Evolutionary conservation across 1,284 basidiomycete species (phyloP), one percentile per base, ranked within the genome.

Genomic region (Termitomyces sp.): DNA sequence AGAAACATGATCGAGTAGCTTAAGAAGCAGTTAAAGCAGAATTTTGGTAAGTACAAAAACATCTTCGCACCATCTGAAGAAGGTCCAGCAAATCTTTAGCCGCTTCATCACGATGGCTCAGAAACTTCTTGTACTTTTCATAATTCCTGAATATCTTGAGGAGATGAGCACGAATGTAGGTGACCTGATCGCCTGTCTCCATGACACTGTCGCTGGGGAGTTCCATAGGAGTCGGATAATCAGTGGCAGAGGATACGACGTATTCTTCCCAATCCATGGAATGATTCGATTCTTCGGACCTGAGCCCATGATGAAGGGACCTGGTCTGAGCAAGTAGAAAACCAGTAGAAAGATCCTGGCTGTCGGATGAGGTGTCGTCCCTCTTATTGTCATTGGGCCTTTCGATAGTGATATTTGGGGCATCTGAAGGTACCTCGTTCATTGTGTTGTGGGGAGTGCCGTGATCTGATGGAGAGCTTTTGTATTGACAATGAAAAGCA

Each of bases 41-140:
- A 34, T 3, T n/a, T n/a, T 10, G 7, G 3, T 6, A 10, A 8
- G 3, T 12, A 10, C 3, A 48, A 50, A 38, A 55, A 49, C 17
- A 26, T 17, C 9, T 17, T 47, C 55, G 12, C 47, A 64, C 63
- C 56, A 58, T 62, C 50, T 64, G 62, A 10, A 64, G 43, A 10
- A 62, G 46, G 52, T 64, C 61, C 12, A 64, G 55, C 28, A 61
- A 39, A 44, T 62, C 50, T 39, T 63, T 59, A 36, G 56, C 56
- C 10, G 48, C 34, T 8, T 54, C 48, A n/a, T 17, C 33, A 3
- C 52, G 46, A 33, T 54, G 43, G 28, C 24, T 19, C 21, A 57
- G 48, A 19, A 57, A 54, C 13, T 50, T 46, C 6, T 19, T 5
- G 30, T 57, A 57, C 17, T 45, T 57, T 0, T 15, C 15, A 1